Evolutionary conservation across 2,329 filamentous ascomycete genomes (phyloP).

Genomic region (Bipolaris sorokiniana): DNA sequence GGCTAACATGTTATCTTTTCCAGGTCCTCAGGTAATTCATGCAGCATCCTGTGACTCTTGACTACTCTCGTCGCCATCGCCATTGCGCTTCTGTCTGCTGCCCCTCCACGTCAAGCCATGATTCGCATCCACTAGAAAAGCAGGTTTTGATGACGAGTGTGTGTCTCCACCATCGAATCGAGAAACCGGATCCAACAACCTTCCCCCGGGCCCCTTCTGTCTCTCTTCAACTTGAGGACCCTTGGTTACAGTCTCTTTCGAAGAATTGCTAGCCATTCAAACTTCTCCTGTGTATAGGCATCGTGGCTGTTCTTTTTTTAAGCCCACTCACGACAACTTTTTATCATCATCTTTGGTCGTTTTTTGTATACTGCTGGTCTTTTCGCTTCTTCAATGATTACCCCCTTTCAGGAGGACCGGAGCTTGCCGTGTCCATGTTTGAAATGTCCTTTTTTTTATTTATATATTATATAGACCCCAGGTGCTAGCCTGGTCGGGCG

Average conservation of each 20-base stretch:
- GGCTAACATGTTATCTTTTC: constrained; percentile 15
- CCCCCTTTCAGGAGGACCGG: constrained; percentile 42
- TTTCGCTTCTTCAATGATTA: constrained; percentile 38
- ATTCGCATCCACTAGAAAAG: not conserved
- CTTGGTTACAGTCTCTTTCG: not conserved
- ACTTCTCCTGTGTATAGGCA: constrained; percentile 3
- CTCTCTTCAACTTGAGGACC: constrained; percentile 12
- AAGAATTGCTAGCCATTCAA: not conserved
- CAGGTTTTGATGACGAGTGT: constrained; percentile 8
- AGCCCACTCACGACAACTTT: too few relatives aligned
- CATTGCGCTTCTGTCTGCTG: constrained; percentile 24
- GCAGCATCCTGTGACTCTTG: constrained; percentile 46
- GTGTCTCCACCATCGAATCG: not conserved
- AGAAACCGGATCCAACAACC: not conserved
- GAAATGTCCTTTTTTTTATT: constrained; percentile 25
- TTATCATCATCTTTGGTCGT: not conserved
- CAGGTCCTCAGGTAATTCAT: constrained; percentile 42
- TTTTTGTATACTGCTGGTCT: constrained; percentile 15
- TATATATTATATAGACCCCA: constrained; percentile 18
- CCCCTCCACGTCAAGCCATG: constrained; percentile 6
- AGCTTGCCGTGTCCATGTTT: constrained; percentile 41
- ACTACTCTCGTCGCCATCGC: constrained; percentile 31
- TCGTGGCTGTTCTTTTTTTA: too few relatives aligned
- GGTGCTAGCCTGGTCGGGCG: constrained; percentile 34
- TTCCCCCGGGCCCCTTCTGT: too few relatives aligned